Conservation (phyloP, 495 filamentous ascomycete species). For the Penicillium lividum region DNA sequence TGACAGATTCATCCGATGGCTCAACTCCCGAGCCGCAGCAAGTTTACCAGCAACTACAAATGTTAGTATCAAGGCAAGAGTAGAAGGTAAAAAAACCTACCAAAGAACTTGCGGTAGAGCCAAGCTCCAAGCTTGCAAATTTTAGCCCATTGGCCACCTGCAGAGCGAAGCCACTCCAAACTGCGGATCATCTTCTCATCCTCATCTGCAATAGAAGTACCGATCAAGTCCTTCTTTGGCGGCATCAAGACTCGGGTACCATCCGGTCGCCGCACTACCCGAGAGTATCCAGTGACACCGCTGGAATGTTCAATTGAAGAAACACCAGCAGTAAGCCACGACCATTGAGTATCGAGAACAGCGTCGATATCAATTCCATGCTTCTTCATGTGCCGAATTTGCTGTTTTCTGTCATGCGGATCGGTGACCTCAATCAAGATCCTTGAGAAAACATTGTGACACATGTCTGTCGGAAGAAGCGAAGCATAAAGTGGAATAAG, state of each 20-base stretch:
- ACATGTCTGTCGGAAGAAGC: constrained; percentile 57
- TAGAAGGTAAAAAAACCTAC: constrained; percentile 25
- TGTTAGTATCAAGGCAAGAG: constrained; percentile 8
- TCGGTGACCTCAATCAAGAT: constrained; percentile 65
- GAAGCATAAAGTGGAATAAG: constrained; percentile 86
- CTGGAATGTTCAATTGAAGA: constrained; percentile 36
- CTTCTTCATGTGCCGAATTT: constrained; percentile 54
- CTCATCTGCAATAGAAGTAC: constrained; percentile 55
- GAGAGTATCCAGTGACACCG: constrained; percentile 33
- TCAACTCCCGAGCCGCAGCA: constrained; percentile 65
- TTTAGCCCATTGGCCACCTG: constrained; percentile 68
- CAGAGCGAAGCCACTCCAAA: constrained; percentile 79
- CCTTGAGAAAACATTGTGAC: constrained; percentile 45
- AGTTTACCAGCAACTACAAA: constrained; percentile 46
- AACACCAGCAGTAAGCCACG: constrained; percentile 43
- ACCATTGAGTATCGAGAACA: constrained; percentile 57
- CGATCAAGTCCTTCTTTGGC: constrained; percentile 65
- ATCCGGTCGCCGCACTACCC: constrained; percentile 36
- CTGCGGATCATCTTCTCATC: constrained; percentile 76
- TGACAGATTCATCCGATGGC: constrained; percentile 43
- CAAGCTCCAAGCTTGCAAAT: constrained; percentile 66
- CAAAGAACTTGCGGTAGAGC: constrained; percentile 63
- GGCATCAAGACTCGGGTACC: constrained; percentile 34
- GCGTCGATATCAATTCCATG: constrained; percentile 53
- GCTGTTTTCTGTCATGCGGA: constrained; percentile 49